phyloP scores from a whole-genome alignment of 441 rosid species.

The Gossypium lobatum region DNA sequence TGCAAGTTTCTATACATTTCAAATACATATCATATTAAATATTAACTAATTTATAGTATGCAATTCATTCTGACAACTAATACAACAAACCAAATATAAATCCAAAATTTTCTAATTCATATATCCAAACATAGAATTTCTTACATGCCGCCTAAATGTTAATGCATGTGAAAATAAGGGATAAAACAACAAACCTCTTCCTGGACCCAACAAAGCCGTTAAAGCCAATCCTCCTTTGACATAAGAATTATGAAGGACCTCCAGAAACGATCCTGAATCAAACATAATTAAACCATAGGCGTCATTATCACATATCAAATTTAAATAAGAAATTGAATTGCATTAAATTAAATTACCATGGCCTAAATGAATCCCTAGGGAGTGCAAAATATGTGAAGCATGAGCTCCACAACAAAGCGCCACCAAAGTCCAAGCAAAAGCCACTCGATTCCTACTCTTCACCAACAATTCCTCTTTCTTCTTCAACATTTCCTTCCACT shows the following conservation, averaged over 20 bases:
- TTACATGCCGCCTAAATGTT: background rate
- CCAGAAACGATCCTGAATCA: conserved; percentile 59
- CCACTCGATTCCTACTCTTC: conserved; percentile 76
- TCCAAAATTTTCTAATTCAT: background rate
- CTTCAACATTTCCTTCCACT: conserved; percentile 67
- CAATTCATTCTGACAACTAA: background rate
- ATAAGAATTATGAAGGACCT: conserved; percentile 74
- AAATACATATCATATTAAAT: too few relatives aligned
- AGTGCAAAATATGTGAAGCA: conserved; percentile 78
- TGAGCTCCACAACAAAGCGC: conserved; percentile 95
- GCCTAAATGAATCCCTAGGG: conserved; percentile 75
- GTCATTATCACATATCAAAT: background rate
- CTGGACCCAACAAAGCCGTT: conserved; percentile 86
- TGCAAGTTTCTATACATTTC: too few relatives aligned
- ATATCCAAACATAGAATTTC: background rate
- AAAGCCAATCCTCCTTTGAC: conserved; percentile 79
- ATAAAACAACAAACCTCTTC: conserved; percentile 58
- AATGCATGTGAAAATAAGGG: background rate
- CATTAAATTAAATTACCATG: conserved; percentile 42
- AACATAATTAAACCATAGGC: conserved; percentile 18
- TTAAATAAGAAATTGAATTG: conserved; percentile 14
- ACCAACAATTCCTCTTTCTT: conserved; percentile 70
- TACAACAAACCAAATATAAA: background rate
- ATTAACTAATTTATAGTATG: too few relatives aligned
- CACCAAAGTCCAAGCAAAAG: conserved; percentile 89